Evolutionary conservation across 257 asterid species (phyloP).

Genomic region (Phtheirospermum japonicum): DNA sequence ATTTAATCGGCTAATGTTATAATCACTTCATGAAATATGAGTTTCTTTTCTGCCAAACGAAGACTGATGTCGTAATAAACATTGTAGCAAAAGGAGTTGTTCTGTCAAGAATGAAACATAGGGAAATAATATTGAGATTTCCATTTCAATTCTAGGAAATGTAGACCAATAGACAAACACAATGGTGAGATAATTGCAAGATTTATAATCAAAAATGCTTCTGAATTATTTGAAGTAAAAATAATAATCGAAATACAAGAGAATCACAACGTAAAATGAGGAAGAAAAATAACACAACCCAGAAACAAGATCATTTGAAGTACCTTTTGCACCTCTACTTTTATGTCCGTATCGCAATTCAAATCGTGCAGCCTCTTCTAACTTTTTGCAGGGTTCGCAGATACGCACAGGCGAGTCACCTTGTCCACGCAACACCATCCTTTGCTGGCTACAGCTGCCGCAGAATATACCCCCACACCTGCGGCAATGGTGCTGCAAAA

Average conservation of each 20-base stretch:
- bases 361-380: constrained; percentile 92
- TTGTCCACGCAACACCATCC: constrained; percentile 96
- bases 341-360: constrained; percentile 83
- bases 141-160: no score
- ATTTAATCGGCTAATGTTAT: neutral
- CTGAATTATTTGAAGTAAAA: no score
- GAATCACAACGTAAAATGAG: constrained; percentile 21
- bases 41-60: neutral
- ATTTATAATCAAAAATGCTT: no score
- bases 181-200: constrained; percentile 20
- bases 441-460: constrained; percentile 72
- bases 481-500: constrained; percentile 93
- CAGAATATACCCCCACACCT: constrained; percentile 98
- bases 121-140: neutral
- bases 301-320: constrained; percentile 2
- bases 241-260: no score
- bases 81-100: neutral
- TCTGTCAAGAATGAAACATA: neutral
- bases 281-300: constrained; percentile 10
- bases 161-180: constrained; percentile 10
- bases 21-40: neutral
- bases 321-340: constrained; percentile 68
- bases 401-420: constrained; percentile 97
- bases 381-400: constrained; percentile 87
- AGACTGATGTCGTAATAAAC: no score